Percentiles rank a stretch among this genome's conserved stretches.
These are phyloP conservation scores for Suillus americanus DNA, from an alignment of 768 basidiomycete species.

Conservation along the genomic window DNA sequence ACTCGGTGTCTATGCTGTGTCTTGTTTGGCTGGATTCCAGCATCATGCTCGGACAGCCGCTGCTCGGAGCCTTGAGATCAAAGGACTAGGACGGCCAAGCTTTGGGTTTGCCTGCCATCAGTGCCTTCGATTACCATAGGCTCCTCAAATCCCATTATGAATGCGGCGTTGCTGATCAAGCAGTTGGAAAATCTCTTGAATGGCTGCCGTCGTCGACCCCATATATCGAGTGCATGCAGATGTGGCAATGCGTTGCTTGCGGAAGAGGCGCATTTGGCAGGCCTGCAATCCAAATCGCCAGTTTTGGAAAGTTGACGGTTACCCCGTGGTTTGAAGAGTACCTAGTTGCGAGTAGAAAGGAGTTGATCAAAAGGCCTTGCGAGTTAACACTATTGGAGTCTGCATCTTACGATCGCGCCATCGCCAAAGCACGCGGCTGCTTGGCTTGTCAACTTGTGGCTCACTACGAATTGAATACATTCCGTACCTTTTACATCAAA, in stretches of 20 bases:
- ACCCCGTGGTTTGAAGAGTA: conserved; percentile 2
- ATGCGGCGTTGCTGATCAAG: conserved; percentile 25
- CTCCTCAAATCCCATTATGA: conserved; percentile 41
- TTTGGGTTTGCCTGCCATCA: conserved; percentile 35
- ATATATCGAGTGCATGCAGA: background rate
- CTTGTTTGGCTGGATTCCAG: conserved; percentile 12
- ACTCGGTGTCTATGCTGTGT: conserved; percentile 22
- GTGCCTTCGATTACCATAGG: conserved; percentile 39
- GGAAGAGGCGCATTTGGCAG: background rate
- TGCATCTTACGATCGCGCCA: background rate
- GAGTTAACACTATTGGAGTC: background rate
- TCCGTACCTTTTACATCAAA: background rate
- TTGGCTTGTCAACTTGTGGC: background rate
- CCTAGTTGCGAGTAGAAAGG: background rate
- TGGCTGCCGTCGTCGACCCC: background rate
- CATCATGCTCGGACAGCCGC: conserved; percentile 19
- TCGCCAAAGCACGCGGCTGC: background rate
- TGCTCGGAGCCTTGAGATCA: conserved; percentile 14
- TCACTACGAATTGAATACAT: background rate
- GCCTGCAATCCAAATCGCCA: background rate
- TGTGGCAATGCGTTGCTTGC: background rate
- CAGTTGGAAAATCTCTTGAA: background rate
- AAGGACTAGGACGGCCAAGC: background rate
- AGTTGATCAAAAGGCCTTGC: conserved; percentile 3
- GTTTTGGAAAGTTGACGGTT: background rate